Base-by-base conservation (phyloP, 306 rosid species). In the Erythrophleum fordii region DNA sequence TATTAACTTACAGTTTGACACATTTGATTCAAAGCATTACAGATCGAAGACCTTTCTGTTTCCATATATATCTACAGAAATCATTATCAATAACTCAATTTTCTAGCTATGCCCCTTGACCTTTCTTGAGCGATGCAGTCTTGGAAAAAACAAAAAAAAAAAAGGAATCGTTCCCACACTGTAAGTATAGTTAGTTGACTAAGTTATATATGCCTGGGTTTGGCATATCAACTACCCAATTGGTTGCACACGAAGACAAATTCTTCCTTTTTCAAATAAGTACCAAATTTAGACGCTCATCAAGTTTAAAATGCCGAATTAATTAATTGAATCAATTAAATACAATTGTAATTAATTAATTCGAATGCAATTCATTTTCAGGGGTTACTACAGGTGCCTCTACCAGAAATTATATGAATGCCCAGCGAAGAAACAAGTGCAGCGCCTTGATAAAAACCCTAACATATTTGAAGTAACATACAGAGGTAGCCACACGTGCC, bases 401-500 rank as follows among this genome's bases (percentile, higher is more conserved):
- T 90, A 92, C 85, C 94, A 89, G 62, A 92, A 86, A 79, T 6
- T 90, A 13, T 91, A 88, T 84, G 75, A 81, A 5, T 93, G 97
- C 84, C 80, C 81, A 5, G 95, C 97, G 8, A 93, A 91, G 85
- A 91, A 90, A 73, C 97, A 79, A 74, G 93, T 91, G 44, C 98
- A 93, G 72, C 72, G 97, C 62, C 72, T 72, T 9, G 88, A 93
- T 46, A 22, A 73, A 4, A 84, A 87, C 29, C 93, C 91, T 61
- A 56, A 11, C 75, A 83, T 79, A 17, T 93, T 84, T 23, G 88
- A 81, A 67, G 89, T 93, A 9, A 83, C 82, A 52, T 93, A 93
- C 76, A 70, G 87, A 18, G 87, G 86, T 1, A 74, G 64, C 0
- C 98, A 93, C 85, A 91, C 87, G 0, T 91, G 98, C 75, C 91